Conservation (phyloP, 805 yeast genomes). For the Teunomyces funiuensis region DNA sequence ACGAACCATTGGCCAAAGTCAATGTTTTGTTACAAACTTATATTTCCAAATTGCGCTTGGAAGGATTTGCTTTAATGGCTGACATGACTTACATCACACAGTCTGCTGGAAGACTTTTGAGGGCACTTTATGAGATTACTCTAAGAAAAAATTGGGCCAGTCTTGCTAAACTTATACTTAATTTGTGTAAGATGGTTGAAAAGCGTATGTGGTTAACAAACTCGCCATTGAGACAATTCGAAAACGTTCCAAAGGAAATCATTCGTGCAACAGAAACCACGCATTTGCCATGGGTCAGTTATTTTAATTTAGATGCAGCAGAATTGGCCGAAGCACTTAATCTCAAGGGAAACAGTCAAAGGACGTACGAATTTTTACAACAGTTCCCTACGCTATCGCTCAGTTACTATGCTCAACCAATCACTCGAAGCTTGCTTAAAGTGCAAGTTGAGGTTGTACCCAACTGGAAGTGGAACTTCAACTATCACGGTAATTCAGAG, state of each 20-base stretch:
- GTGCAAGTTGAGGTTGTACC: conserved; percentile 70
- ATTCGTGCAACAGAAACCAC: conserved; percentile 76
- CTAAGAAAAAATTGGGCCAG: conserved; percentile 70
- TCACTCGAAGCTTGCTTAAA: conserved; percentile 65
- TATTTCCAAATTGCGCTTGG: conserved; percentile 72
- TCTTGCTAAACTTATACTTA: conserved; percentile 55
- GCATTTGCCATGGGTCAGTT: conserved; percentile 78
- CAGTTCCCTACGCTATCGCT: conserved; percentile 72
- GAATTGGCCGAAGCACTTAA: conserved; percentile 82
- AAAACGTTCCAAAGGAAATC: conserved; percentile 65
- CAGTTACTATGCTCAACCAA: conserved; percentile 67
- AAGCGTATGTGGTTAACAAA: conserved; percentile 79
- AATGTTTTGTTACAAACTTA: conserved; percentile 81
- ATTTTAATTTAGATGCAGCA: conserved; percentile 66
- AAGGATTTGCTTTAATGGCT: conserved; percentile 87
- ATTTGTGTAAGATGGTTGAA: conserved; percentile 78
- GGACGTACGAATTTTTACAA: conserved; percentile 56
- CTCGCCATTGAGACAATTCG: conserved; percentile 84
- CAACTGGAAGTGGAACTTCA: conserved; percentile 73
- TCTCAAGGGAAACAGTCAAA: conserved; percentile 63
- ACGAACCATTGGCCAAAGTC: conserved; percentile 74
- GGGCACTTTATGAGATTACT: conserved; percentile 83
- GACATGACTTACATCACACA: conserved; percentile 94
- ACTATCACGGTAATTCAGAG: conserved; percentile 63
- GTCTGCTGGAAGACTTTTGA: conserved; percentile 82